Conservation (phyloP, 176 grass and related monocot genomes). For the Ampelocalamus luodianensis region DNA sequence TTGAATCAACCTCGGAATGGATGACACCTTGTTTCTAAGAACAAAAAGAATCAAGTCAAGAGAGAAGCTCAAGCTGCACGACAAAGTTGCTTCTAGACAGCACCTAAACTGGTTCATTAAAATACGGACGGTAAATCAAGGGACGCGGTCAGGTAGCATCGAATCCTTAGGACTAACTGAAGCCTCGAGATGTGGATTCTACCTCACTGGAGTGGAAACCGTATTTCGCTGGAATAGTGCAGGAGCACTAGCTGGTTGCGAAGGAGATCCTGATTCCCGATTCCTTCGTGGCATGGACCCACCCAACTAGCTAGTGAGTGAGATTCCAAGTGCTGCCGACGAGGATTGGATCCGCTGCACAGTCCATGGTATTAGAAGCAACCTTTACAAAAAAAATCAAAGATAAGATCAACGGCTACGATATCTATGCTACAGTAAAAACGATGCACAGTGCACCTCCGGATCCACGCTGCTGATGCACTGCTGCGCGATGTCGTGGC, state of each 20-base stretch:
- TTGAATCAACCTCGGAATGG: background rate
- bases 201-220: background rate
- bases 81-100: background rate
- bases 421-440: too few relatives aligned
- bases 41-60: background rate
- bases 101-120: background rate
- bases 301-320: background rate
- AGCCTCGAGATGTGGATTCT: background rate
- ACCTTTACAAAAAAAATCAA: too few relatives aligned
- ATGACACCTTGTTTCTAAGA: background rate
- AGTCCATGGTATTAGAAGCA: too few relatives aligned
- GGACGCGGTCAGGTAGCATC: background rate
- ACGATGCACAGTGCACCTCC: too few relatives aligned
- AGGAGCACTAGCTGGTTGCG: background rate
- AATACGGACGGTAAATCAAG: too few relatives aligned
- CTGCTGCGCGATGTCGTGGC: constrained; percentile 1
- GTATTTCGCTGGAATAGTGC: background rate
- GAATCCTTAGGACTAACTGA: background rate
- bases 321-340: background rate
- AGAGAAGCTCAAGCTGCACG: background rate
- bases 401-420: too few relatives aligned
- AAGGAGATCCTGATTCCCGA: constrained; percentile 23
- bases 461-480: too few relatives aligned
- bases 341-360: too few relatives aligned
- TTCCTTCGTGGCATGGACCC: constrained; percentile 1